phyloP scores from a whole-genome alignment of 768 basidiomycete species.

The Pholiota microspora region DNA sequence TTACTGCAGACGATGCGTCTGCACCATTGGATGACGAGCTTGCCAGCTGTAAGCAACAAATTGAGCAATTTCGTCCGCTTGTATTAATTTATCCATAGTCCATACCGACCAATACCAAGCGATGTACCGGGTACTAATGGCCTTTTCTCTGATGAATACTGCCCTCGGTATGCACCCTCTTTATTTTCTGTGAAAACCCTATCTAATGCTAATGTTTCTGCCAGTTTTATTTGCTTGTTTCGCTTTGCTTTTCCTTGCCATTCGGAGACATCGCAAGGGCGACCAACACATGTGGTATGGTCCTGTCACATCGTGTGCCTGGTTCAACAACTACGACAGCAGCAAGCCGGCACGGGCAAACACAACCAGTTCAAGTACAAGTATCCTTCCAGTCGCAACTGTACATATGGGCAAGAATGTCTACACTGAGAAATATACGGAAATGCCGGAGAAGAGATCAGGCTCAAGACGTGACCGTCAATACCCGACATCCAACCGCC shows the following conservation, averaged over 20 bases:
- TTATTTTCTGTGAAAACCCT: conserved; percentile 1
- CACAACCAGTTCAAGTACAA: conserved; percentile 34
- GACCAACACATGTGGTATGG: conserved; percentile 64
- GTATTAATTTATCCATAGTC: conserved; percentile 40
- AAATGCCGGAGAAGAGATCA: conserved; percentile 25
- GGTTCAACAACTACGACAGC: conserved; percentile 58
- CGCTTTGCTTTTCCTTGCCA: conserved; percentile 36
- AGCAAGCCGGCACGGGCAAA: conserved; percentile 34
- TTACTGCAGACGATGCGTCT: conserved; percentile 44
- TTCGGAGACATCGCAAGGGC: conserved; percentile 41
- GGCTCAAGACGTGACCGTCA: conserved; percentile 23
- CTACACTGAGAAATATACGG: conserved; percentile 21
- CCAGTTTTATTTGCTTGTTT: conserved; percentile 38
- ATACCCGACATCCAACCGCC: conserved; percentile 16
- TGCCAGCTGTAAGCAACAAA: conserved; percentile 58
- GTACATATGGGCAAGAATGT: conserved; percentile 18
- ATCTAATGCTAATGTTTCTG: conserved; percentile 6
- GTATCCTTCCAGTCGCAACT: conserved; percentile 35
- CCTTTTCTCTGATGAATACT: conserved; percentile 79
- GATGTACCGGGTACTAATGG: conserved; percentile 82
- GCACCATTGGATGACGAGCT: conserved; percentile 53
- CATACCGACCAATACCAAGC: conserved; percentile 85
- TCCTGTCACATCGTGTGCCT: conserved; percentile 69
- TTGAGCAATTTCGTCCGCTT: neutral
- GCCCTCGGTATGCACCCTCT: conserved; percentile 50